Evolutionary conservation across 257 asterid species (phyloP).

Genomic region (Euphrasia confusa): DNA sequence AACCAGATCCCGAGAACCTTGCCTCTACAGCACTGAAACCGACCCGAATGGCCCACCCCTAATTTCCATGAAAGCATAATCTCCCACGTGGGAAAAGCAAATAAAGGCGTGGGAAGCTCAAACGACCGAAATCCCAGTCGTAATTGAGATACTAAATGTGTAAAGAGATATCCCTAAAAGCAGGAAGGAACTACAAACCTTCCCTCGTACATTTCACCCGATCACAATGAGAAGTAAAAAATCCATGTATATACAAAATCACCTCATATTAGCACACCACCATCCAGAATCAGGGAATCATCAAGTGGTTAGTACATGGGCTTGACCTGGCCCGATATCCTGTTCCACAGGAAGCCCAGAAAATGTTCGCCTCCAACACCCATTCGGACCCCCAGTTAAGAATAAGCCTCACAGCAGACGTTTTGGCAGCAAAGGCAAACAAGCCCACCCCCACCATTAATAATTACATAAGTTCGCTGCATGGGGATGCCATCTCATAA

Average conservation of each 20-base stretch:
- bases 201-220: constrained; percentile 34
- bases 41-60: not conserved
- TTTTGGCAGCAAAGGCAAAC: constrained; percentile 33
- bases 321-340: not conserved
- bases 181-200: constrained; percentile 37
- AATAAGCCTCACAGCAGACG: constrained; percentile 36
- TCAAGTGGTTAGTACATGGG: constrained; percentile 29
- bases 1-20: not conserved
- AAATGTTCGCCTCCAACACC: not conserved
- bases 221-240: constrained; percentile 23
- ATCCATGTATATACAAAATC: constrained; percentile 44
- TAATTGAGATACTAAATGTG: constrained; percentile 23
- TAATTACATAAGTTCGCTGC: constrained; percentile 15
- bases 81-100: not conserved
- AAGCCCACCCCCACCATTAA: constrained; percentile 18
- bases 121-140: constrained; percentile 23
- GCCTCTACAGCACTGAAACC: not conserved
- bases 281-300: constrained; percentile 29
- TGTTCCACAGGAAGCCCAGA: constrained; percentile 20
- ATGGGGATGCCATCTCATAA: constrained; percentile 14
- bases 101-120: not conserved
- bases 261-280: constrained; percentile 31
- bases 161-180: constrained; percentile 30
- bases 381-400: constrained; percentile 4
- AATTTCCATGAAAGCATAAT: not conserved